Evolutionary conservation across 225 moss, liverwort and hornwort species (phyloP).

Genomic region (Marchantia polymorpha): DNA sequence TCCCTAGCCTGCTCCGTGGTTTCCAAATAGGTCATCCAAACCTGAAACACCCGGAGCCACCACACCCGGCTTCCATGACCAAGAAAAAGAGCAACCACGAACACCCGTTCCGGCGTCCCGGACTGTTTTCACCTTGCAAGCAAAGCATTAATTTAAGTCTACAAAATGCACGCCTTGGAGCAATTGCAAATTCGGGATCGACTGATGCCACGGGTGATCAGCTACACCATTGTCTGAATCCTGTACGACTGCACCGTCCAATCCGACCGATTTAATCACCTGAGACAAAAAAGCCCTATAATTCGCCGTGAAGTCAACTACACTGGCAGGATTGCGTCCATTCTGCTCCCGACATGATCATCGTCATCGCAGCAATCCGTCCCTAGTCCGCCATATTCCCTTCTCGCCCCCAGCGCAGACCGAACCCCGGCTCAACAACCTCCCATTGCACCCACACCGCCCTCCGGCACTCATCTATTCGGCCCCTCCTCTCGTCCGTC

Average conservation of each 20-base stretch:
- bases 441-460: neutral
- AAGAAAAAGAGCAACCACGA: neutral
- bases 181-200: constrained; percentile 9
- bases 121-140: neutral
- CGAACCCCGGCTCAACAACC: neutral
- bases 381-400: neutral
- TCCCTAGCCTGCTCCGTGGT: neutral
- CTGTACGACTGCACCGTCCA: neutral
- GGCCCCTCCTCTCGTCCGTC: neutral
- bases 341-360: neutral
- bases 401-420: neutral
- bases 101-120: too few relatives aligned
- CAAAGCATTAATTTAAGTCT: neutral
- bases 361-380: neutral
- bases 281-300: neutral
- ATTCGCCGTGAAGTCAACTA: neutral
- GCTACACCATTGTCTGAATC: neutral
- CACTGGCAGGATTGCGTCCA: neutral
- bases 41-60: neutral
- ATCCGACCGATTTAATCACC: neutral
- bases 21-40: constrained; percentile 1
- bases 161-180: neutral
- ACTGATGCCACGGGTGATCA: neutral
- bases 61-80: neutral
- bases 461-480: neutral